These are phyloP conservation scores for Pyricularia sp. DNA, from an alignment of 2,329 filamentous ascomycete species.

Conservation along the genomic window DNA sequence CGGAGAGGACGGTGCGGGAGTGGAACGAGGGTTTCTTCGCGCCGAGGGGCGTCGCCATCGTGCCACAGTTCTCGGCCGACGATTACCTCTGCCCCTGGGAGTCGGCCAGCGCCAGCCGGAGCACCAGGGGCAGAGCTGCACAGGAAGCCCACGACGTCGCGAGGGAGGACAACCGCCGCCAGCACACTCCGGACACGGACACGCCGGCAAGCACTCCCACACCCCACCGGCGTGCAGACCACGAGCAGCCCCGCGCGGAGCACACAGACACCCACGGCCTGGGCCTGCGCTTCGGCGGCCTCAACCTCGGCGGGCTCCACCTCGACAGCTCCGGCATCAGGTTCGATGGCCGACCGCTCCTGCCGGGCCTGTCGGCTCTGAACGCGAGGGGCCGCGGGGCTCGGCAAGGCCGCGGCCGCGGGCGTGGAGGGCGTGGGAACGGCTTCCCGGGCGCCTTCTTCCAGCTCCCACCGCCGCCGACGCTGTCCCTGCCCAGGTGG, in stretches of 20 bases:
- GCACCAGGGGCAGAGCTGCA: neutral
- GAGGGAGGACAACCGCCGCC: neutral
- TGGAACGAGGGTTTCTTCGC: slow-evolving; percentile 47
- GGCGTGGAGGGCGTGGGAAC: no score
- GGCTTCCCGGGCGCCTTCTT: neutral
- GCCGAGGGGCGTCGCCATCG: slow-evolving; percentile 33
- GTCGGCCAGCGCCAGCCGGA: slow-evolving; percentile 16
- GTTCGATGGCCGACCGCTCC: slow-evolving; percentile 13
- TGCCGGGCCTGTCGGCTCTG: slow-evolving; percentile 5
- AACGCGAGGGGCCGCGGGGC: neutral
- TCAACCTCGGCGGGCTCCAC: slow-evolving; percentile 29
- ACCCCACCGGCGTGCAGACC: neutral
- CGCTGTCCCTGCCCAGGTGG: neutral
- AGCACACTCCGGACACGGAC: neutral
- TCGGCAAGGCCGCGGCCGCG: neutral
- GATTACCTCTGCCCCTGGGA: slow-evolving; percentile 13
- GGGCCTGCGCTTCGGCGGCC: slow-evolving; percentile 21
- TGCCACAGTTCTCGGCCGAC: slow-evolving; percentile 13
- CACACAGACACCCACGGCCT: slow-evolving; percentile 3
- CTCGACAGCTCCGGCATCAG: slow-evolving; percentile 22
- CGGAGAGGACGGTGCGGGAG: slow-evolving; percentile 31
- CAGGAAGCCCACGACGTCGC: neutral
- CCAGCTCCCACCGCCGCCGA: neutral
- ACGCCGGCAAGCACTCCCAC: neutral
- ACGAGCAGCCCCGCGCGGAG: neutral